phyloP scores from a whole-genome alignment of 2,329 filamentous ascomycete species.

The Colletotrichum liaoningense region DNA sequence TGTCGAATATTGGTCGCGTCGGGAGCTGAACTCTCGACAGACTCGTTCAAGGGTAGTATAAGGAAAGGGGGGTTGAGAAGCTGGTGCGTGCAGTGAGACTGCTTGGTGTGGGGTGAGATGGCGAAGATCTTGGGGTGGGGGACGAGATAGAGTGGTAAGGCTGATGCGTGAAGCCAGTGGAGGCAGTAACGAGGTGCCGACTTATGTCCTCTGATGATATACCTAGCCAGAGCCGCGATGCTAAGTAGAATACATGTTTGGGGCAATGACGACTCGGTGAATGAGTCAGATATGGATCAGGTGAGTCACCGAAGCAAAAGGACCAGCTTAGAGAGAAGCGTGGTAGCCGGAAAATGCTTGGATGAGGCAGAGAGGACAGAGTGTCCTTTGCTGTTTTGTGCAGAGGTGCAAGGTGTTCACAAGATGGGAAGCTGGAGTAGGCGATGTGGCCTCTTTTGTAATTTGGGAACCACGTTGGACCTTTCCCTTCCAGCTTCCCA shows the following conservation, averaged over 20 bases:
- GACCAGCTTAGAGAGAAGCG: conserved; percentile 7
- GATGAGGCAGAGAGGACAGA: conserved; percentile 28
- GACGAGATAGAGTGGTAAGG: conserved; percentile 29
- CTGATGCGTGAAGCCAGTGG: conserved; percentile 10
- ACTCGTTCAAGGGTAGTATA: conserved; percentile 15
- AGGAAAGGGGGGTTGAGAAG: conserved; percentile 9
- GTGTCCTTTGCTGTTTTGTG: conserved; percentile 22
- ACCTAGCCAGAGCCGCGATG: conserved; percentile 10
- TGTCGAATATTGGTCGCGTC: conserved; percentile 33
- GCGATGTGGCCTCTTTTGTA: conserved; percentile 39
- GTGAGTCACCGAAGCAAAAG: conserved; percentile 29
- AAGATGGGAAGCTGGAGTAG: not conserved
- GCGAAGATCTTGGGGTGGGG: conserved; percentile 7
- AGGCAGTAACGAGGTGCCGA: conserved; percentile 46
- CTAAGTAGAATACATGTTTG: conserved; percentile 39
- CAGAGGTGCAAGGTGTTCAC: not conserved
- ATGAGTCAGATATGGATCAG: conserved; percentile 39
- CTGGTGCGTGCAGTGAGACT: not conserved
- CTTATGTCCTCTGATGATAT: conserved; percentile 50
- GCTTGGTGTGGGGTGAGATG: not conserved
- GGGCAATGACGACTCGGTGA: conserved; percentile 38
- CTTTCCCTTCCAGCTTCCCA: conserved; percentile 5
- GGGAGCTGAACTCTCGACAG: not conserved
- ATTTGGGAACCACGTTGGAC: conserved; percentile 36
- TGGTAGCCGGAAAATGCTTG: not conserved